phyloP scores from a whole-genome alignment of 164 flowering plant genomes.

The Saururus chinensis region DNA sequence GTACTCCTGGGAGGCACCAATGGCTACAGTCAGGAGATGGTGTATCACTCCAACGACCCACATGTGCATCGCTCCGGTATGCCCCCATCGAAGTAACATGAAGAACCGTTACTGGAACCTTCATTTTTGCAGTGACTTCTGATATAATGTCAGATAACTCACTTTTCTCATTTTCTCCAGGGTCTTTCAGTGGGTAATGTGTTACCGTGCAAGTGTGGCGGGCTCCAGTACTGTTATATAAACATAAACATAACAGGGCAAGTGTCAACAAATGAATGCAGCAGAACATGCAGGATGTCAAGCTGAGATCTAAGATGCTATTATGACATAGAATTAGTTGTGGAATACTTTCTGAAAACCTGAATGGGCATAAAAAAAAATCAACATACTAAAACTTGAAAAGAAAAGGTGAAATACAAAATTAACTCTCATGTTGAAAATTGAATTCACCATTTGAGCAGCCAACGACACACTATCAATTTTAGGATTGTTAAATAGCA shows the following conservation, averaged over 20 bases:
- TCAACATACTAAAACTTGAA: too few species aligned
- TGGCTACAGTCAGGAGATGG: slow-evolving; percentile 70
- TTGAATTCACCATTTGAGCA: too few species aligned
- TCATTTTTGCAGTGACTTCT: slow-evolving; percentile 39
- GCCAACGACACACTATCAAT: too few species aligned
- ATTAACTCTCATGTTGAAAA: too few species aligned
- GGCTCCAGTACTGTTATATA: slow-evolving; percentile 27
- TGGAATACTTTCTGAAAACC: too few species aligned
- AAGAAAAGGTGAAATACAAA: too few species aligned
- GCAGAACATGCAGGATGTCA: neutral
- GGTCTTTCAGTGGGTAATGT: slow-evolving; percentile 25
- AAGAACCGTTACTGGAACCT: slow-evolving; percentile 44
- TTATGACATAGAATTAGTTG: too few species aligned
- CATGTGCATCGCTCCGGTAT: slow-evolving; percentile 50
- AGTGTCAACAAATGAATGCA: neutral
- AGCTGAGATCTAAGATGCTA: too few species aligned
- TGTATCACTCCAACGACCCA: slow-evolving; percentile 2
- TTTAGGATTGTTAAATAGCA: too few species aligned
- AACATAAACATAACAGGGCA: neutral
- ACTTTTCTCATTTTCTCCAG: slow-evolving; percentile 33
- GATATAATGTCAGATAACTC: slow-evolving; percentile 34
- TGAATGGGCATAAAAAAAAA: too few species aligned
- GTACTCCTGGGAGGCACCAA: slow-evolving; percentile 95
- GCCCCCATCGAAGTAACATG: slow-evolving; percentile 63
- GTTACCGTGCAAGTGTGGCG: slow-evolving; percentile 45